These are phyloP conservation scores for Ophiostoma australiae DNA, from an alignment of 2,329 filamentous ascomycete species.

Conservation along the genomic window DNA sequence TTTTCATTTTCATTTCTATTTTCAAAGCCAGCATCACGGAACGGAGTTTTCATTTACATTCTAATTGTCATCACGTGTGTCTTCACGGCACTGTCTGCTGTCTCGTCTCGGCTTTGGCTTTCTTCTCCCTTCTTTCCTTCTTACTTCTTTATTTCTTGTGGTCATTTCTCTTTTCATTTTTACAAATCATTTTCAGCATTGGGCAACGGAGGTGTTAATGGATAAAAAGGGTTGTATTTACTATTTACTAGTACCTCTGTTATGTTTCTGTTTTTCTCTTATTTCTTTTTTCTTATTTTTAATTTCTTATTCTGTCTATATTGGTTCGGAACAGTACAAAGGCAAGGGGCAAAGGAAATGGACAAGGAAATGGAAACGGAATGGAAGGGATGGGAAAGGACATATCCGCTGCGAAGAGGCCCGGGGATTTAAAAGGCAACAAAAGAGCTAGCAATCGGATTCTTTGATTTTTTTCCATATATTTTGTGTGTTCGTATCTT, in stretches of 20 bases:
- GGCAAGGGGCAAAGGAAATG: not conserved
- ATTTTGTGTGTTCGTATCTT: too few species aligned
- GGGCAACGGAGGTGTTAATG: slow-evolving; percentile 6
- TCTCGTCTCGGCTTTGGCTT: not conserved
- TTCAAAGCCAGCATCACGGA: not conserved
- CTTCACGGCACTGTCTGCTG: not conserved
- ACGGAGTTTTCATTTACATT: not conserved
- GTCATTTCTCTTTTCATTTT: not conserved
- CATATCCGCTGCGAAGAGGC: not conserved
- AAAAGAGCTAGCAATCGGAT: not conserved
- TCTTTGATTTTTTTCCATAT: not conserved
- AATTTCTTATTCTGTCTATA: not conserved
- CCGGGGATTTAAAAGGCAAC: not conserved
- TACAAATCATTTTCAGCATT: not conserved
- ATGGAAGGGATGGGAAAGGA: not conserved
- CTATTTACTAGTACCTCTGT: not conserved
- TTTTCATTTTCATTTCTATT: not conserved
- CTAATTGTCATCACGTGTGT: not conserved
- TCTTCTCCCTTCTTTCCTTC: not conserved
- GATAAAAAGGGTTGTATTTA: not conserved
- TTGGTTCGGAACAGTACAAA: not conserved
- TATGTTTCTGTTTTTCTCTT: not conserved
- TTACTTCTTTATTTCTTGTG: not conserved
- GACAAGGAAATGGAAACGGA: not conserved
- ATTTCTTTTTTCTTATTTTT: not conserved